Conservation (phyloP, 2,329 filamentous ascomycete species). For the Magnaporthales sp. region DNA sequence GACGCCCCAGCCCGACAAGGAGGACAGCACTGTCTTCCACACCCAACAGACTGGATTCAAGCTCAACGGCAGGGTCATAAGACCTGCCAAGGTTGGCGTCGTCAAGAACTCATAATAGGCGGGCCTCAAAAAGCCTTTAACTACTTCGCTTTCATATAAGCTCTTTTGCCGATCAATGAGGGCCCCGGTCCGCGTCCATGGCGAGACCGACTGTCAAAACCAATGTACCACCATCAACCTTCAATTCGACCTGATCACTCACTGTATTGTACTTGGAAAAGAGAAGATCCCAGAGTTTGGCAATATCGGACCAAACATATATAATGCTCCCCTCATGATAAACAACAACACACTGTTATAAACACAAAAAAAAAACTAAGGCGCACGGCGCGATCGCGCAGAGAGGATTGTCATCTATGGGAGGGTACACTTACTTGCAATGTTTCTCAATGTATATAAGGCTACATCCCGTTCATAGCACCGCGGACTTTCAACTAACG, state of each 20-base stretch:
- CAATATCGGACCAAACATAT: constrained; percentile 17
- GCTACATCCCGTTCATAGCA: background rate
- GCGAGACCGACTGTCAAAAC: constrained; percentile 22
- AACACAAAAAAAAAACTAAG: background rate
- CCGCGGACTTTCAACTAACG: background rate
- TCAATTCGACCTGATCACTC: constrained; percentile 2
- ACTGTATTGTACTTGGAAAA: constrained; percentile 6
- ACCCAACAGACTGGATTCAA: constrained; percentile 94
- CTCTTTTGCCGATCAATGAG: background rate
- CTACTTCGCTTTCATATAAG: background rate
- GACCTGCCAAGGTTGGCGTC: constrained; percentile 92
- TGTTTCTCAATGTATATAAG: background rate
- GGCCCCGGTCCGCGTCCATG: background rate
- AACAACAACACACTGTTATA: constrained; percentile 2
- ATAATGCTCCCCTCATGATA: constrained; percentile 39
- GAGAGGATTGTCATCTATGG: background rate
- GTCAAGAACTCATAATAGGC: constrained; percentile 64
- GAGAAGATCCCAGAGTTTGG: constrained; percentile 22
- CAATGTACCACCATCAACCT: constrained; percentile 4
- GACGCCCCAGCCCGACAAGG: constrained; percentile 77
- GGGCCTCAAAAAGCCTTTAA: constrained; percentile 12
- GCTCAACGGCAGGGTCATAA: constrained; percentile 81
- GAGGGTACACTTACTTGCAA: background rate
- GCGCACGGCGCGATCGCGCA: background rate
- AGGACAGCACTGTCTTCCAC: constrained; percentile 83